phyloP scores from a whole-genome alignment of 495 filamentous ascomycete species.

The Penicillium chermesinum region DNA sequence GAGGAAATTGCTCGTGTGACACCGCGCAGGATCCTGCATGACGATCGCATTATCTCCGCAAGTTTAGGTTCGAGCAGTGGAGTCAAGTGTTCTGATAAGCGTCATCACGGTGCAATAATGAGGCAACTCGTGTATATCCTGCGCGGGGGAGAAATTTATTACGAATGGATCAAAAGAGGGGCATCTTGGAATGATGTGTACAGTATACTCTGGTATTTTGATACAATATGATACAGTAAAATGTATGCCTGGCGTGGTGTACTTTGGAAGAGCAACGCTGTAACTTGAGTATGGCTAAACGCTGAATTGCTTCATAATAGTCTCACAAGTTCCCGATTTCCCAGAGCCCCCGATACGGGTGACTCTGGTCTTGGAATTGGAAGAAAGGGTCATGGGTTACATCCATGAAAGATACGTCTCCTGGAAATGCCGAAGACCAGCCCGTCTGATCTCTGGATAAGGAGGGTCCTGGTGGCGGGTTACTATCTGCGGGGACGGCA shows the following conservation, averaged over 20 bases:
- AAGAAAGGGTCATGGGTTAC: conserved; percentile 25
- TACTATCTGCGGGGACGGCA: background rate
- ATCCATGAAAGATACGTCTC: conserved; percentile 34
- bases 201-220: too few species aligned
- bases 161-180: background rate
- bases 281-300: background rate
- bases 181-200: too few species aligned
- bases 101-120: background rate
- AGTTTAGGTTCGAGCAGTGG: background rate
- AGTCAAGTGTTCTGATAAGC: too few species aligned
- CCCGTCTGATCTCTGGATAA: conserved; percentile 8
- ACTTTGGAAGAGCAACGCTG: too few species aligned
- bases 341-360: conserved; percentile 24
- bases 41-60: background rate
- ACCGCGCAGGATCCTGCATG: background rate
- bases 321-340: conserved; percentile 25
- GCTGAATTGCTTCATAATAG: background rate
- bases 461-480: background rate
- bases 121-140: background rate
- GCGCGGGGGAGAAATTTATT: background rate
- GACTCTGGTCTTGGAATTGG: conserved; percentile 25
- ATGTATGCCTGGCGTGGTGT: too few species aligned
- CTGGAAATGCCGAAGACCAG: conserved; percentile 8
- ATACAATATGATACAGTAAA: too few species aligned
- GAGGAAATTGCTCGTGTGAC: conserved; percentile 1